Evolutionary conservation across 208 protist species (phyloP), one percentile per base, ranked within the genome.

Genomic region (Acanthamoeba culbertsoni): DNA sequence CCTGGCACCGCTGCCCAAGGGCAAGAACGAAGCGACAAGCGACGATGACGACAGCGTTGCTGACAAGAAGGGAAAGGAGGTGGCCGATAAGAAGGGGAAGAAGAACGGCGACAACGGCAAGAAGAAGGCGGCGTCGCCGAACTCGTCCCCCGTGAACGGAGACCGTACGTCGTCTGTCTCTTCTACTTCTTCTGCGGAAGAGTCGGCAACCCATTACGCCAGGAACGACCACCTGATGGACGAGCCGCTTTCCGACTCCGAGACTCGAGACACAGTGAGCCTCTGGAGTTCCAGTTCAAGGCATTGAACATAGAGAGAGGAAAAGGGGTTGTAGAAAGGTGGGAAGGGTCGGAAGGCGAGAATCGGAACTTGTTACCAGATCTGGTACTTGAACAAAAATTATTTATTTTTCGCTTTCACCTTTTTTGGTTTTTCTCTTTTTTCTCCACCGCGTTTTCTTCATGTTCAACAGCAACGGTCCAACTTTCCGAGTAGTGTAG

Each of bases 1-100:
- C 33, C 33, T 89, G 51, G 46, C 55, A 20, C 79, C 79, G 33
- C 51, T 89, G 46, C 79, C 51, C 79, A 89, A 89, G 79, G 46
- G 42, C 28, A 55, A 86, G 42, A 28, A 86, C 42, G 14, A n/a
- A n/a, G n/a, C n/a, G n/a, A n/a, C 40, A 18, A 16, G 0, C 26
- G 40, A 89, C 51, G n/a, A 57, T 51, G 55, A 65, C 6, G 35
- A 89, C 3, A 31, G 35, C n/a, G n/a, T n/a, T 37, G 35, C 12
- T 37, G 37, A 42, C 48, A 55, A 62, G 28, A 88, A 63, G 51
- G 51, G 51, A 42, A 88, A 88, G 33, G 48, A 55, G 16, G 46
- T 57, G 20, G 28, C 12, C 35, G 65, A 31, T n/a, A 75, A 75
- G 65, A n/a, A 75, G 65, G n/a, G n/a, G n/a, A n/a, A n/a, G n/a